Conservation (phyloP, 208 protist species). For the Herpetomonas tarakana region DNA sequence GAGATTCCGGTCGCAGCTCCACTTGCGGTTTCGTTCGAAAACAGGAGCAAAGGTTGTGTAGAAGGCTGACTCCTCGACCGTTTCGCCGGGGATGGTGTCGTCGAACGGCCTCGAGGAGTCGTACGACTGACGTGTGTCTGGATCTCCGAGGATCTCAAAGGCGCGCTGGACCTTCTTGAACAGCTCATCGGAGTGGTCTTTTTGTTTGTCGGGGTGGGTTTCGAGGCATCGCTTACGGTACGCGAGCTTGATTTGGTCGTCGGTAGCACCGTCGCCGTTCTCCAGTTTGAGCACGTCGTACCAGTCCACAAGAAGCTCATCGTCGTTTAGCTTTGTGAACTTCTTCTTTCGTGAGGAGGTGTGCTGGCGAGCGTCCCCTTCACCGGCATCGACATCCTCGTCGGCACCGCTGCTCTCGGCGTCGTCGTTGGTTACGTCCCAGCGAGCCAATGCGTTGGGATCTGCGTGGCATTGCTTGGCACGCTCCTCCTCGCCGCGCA, state of each 20-base stretch:
- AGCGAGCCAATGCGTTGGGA: conserved; percentile 30
- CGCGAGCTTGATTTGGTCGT: conserved; percentile 74
- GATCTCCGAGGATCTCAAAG: conserved; percentile 93
- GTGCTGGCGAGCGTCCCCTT: conserved; percentile 25
- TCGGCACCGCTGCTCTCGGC: conserved; percentile 23
- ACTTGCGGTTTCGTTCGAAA: conserved; percentile 94
- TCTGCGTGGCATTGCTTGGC: conserved; percentile 43
- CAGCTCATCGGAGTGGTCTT: conserved; percentile 77
- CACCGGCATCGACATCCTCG: conserved; percentile 14
- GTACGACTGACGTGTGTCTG: conserved; percentile 85
- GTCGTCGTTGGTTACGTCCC: conserved; percentile 21
- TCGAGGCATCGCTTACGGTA: conserved; percentile 93
- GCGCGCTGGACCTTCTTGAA: conserved; percentile 94
- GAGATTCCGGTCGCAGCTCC: conserved; percentile 54
- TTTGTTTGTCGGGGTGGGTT: conserved; percentile 96
- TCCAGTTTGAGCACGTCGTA: conserved; percentile 78
- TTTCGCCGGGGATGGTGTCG: conserved; percentile 82
- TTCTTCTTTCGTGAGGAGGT: conserved; percentile 51
- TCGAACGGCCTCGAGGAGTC: conserved; percentile 95
- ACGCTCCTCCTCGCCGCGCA: conserved; percentile 42
- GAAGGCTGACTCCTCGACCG: conserved; percentile 75
- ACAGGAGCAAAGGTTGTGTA: conserved; percentile 87
- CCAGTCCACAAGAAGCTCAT: conserved; percentile 80
- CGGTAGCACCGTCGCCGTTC: conserved; percentile 55
- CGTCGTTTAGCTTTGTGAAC: conserved; percentile 75